Evolutionary conservation across 495 filamentous ascomycete genomes (phyloP), one percentile per base, ranked within the genome.

Genomic region (Penicillium canescens): DNA sequence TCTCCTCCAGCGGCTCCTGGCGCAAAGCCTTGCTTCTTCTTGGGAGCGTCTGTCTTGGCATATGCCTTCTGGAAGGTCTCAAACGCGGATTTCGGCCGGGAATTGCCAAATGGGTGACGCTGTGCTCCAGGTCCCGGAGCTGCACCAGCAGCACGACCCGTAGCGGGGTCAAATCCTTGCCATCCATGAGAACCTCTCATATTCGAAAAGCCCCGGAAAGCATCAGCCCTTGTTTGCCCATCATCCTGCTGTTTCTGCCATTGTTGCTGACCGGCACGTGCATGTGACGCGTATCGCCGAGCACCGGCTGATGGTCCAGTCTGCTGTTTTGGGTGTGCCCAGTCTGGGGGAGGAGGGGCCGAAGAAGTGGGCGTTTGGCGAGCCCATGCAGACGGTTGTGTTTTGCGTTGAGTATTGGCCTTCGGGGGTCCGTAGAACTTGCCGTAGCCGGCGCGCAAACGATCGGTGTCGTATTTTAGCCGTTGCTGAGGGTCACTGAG

Each of bases 391-490:
- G 59, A 54, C 0, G 68, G 56, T 4, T 65, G 62, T 9, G 67
- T 41, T 34, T 67, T 72, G 36, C 71, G 69, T 34, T 65, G 44
- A 10, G 59, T 48, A 46, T 46, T 70, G 8, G 67, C 49, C 42
- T 67, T 72, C 1, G 72, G 42, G 18, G 72, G 69, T 0, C 64
- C 73, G 23, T 74, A 76, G 3, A 59, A 28, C 40, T 69, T 76
- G 16, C 73, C 73, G 46, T 76, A 77, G 7, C 74, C 74, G 42
- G 74, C 74, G 33, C 75, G 75, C 41, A 79, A 57, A 20, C 90
- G 83, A 45, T 89, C 82, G 4, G 82, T 79, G 66, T 97, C 92
- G 61, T 94, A 95, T 60, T 89, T 92, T 11, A 79, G 66, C 49
- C 86, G 85, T 58, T 78, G 72, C 31, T 76, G 71, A 0, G 85